Conservation (phyloP, 208 protist species). For the Kentomonas sorsogonicus region DNA sequence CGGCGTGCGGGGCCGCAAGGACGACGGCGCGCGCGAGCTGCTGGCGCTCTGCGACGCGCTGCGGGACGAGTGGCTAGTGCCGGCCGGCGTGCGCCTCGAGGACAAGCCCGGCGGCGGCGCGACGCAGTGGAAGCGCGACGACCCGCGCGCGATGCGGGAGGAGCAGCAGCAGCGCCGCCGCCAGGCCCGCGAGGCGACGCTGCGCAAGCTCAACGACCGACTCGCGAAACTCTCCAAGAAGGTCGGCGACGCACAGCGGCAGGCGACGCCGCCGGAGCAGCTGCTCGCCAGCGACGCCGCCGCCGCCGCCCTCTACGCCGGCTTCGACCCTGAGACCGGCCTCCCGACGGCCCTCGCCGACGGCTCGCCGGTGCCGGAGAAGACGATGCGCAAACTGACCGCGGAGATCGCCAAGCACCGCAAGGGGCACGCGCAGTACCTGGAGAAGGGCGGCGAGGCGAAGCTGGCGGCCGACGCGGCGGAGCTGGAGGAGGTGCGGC, state of each 20-base stretch:
- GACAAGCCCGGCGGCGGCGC: conserved; percentile 55
- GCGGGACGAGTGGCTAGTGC: conserved; percentile 73
- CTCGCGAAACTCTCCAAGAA: conserved; percentile 58
- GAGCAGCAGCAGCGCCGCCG: conserved; percentile 43
- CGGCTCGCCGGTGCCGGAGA: conserved; percentile 48
- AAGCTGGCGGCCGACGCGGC: conserved; percentile 50
- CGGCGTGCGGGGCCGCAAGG: conserved; percentile 40
- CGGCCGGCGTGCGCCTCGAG: conserved; percentile 76
- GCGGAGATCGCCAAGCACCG: conserved; percentile 73
- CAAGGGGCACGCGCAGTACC: conserved; percentile 60
- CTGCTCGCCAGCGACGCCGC: conserved; percentile 29
- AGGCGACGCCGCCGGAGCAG: conserved; percentile 30
- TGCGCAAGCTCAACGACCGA: conserved; percentile 52
- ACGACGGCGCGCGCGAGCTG: conserved; percentile 26
- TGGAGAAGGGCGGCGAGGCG: conserved; percentile 39
- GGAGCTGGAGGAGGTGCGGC: conserved; percentile 37
- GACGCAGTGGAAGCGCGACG: conserved; percentile 76
- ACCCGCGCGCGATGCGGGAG: conserved; percentile 42
- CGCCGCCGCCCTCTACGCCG: conserved; percentile 13
- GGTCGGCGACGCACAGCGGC: conserved; percentile 52
- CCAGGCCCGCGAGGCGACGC: conserved; percentile 30
- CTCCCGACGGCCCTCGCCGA: conserved; percentile 30
- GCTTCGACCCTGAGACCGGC: conserved; percentile 48
- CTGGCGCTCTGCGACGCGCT: conserved; percentile 70
- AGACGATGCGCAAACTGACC: conserved; percentile 59